phyloP scores from a whole-genome alignment of 345 rosid species.

The Luvunga scandens region DNA sequence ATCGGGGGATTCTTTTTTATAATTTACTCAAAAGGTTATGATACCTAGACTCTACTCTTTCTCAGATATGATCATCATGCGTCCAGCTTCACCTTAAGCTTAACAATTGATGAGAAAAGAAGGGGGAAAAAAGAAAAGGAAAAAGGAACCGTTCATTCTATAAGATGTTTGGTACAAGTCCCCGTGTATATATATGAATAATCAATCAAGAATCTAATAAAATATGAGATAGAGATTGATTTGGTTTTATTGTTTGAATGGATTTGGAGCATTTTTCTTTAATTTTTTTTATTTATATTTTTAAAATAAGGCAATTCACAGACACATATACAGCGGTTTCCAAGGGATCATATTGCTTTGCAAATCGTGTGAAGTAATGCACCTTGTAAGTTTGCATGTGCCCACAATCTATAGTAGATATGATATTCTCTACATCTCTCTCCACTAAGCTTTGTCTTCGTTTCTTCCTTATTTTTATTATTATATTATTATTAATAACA shows the following conservation, averaged over 20 bases:
- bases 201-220: conserved; percentile 17
- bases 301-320: neutral
- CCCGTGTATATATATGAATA: conserved; percentile 14
- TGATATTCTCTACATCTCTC: conserved; percentile 38
- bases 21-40: conserved; percentile 11
- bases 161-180: conserved; percentile 17
- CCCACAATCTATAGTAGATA: conserved; percentile 61
- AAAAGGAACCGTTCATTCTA: neutral
- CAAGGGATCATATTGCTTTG: conserved; percentile 23
- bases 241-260: conserved; percentile 17
- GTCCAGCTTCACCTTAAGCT: neutral
- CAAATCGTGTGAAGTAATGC: conserved; percentile 32
- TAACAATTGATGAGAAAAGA: neutral
- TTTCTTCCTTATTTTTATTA: conserved; percentile 23
- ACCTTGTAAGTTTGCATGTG: conserved; percentile 43
- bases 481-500: conserved; percentile 19
- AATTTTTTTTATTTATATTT: neutral
- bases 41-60: conserved; percentile 11
- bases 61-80: neutral
- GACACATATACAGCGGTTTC: conserved; percentile 18
- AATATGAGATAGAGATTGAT: conserved; percentile 31
- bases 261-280: neutral
- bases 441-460: conserved; percentile 59
- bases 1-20: conserved; percentile 26
- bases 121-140: neutral